Evolutionary conservation across 2,329 filamentous ascomycete genomes (phyloP), one percentile per base, ranked within the genome.

Genomic region (Alternaria brassicicola): DNA sequence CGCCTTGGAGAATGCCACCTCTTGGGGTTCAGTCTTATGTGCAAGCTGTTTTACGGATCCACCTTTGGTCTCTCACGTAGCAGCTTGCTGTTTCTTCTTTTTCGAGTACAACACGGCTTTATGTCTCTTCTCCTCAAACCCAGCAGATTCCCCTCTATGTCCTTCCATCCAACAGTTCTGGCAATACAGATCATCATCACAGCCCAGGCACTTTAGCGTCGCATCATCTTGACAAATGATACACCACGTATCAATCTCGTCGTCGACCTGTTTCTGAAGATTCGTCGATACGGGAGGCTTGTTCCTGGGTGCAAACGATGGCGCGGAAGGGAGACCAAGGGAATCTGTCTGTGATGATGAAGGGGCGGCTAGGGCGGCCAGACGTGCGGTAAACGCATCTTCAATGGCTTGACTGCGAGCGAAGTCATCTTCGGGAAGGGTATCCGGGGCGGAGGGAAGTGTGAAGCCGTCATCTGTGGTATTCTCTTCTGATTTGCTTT

Each of bases 221-320:
- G 89, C 91, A 70, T 95, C 90, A 57, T 92, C 90, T 45, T 89
- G 86, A 72, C 92, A 96, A 9, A 95, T 92, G 30, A 88, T 85
- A 74, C 92, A 96, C 91, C 91, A 96, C 1, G 84, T 86, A 39
- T 89, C 87, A 61, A 89, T 83, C 67, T 94, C 90, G 31, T 89
- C 88, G 66, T 93, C 89, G 0, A 88, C 86, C 70, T 78, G 80
- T 46, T 71, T 73, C n/a, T 76, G 69, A 13, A 77, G 47, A 47
- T 68, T 79, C 6, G 74, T 71, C 43, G 73, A 72, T 1, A 74
- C 55, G 2, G 71, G 66, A 9, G 75, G 73, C 43, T 76, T 79
- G 31, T 72, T 65, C 2, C 75, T 65, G 3, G 80, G 81, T 3
- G 76, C 64, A 43, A 79, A 78, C 0, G 78, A 81, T 3, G 82